Evolutionary conservation across 2,329 filamentous ascomycete genomes (phyloP).

Genomic region (Beauveria sp.): DNA sequence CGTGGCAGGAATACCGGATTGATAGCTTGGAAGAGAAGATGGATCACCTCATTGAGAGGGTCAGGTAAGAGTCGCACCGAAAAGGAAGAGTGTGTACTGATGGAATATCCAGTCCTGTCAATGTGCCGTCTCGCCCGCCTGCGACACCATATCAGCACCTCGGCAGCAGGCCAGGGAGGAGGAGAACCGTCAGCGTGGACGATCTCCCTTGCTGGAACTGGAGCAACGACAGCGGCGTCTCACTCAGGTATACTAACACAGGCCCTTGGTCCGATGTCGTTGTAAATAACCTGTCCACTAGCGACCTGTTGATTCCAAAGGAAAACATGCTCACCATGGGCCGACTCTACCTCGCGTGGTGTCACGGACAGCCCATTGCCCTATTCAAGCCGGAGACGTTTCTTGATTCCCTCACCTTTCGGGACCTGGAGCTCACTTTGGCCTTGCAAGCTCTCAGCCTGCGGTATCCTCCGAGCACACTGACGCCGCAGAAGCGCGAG

Average conservation of each 20-base stretch:
- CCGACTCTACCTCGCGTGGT: constrained; percentile 37
- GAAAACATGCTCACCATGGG: constrained; percentile 13
- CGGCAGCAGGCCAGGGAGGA: background rate
- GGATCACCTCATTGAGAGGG: constrained; percentile 17
- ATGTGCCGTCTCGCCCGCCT: background rate
- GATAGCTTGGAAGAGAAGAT: constrained; percentile 23
- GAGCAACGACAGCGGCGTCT: background rate
- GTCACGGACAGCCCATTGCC: constrained; percentile 41
- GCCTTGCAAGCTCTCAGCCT: constrained; percentile 32
- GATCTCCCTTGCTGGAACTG: constrained; percentile 10
- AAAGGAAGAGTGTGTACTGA: background rate
- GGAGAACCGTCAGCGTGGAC: constrained; percentile 6
- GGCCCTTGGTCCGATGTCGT: background rate
- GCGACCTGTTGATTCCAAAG: background rate
- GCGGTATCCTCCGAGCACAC: constrained; percentile 28
- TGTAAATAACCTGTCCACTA: background rate
- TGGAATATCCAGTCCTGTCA: background rate
- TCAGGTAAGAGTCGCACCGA: constrained; percentile 11
- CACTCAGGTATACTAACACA: background rate
- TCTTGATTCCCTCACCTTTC: constrained; percentile 28
- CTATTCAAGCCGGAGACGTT: constrained; percentile 37
- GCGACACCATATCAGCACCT: background rate
- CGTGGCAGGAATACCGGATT: constrained; percentile 26
- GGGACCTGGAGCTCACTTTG: constrained; percentile 29
- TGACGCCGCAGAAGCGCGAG: constrained; percentile 13